phyloP scores from a whole-genome alignment of 78 protist species.

The Dictyostelium purpureum region DNA sequence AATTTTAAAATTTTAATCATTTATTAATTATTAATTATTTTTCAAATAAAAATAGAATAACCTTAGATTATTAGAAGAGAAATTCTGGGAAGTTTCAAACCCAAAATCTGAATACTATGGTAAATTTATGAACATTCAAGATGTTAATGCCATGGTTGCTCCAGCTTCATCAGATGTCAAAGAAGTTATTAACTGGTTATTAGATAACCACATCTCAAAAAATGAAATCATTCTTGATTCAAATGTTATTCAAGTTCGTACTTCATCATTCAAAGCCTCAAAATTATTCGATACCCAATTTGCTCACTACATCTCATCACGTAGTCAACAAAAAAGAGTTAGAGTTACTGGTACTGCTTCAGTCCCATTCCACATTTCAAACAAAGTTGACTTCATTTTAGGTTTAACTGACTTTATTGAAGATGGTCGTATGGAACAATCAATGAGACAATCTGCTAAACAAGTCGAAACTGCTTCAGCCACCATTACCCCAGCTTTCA shows the following conservation, averaged over 20 bases:
- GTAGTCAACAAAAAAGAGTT: neutral
- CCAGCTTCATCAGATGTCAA: constrained; percentile 13
- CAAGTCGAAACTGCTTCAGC: neutral
- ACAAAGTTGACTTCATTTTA: constrained; percentile 67
- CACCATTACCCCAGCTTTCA: constrained; percentile 53
- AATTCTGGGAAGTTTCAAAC: constrained; percentile 62
- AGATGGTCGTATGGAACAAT: constrained; percentile 22
- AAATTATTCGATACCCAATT: constrained; percentile 29
- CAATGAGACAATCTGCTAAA: neutral
- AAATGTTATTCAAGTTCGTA: constrained; percentile 63
- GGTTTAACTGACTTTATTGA: constrained; percentile 76
- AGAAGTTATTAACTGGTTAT: constrained; percentile 32
- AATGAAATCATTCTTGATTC: constrained; percentile 15
- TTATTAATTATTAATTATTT: neutral
- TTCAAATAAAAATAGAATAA: constrained; percentile 4
- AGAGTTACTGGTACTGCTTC: constrained; percentile 48
- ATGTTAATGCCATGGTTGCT: constrained; percentile 36
- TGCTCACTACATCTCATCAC: neutral
- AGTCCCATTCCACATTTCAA: constrained; percentile 19
- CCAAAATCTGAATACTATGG: constrained; percentile 75
- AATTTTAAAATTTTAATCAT: no score
- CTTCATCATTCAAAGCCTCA: constrained; percentile 24
- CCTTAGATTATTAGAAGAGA: constrained; percentile 26
- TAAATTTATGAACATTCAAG: constrained; percentile 36
- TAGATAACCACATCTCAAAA: neutral